Evolutionary conservation across 208 protist species (phyloP).

Genomic region (Naegleria fowleri): DNA sequence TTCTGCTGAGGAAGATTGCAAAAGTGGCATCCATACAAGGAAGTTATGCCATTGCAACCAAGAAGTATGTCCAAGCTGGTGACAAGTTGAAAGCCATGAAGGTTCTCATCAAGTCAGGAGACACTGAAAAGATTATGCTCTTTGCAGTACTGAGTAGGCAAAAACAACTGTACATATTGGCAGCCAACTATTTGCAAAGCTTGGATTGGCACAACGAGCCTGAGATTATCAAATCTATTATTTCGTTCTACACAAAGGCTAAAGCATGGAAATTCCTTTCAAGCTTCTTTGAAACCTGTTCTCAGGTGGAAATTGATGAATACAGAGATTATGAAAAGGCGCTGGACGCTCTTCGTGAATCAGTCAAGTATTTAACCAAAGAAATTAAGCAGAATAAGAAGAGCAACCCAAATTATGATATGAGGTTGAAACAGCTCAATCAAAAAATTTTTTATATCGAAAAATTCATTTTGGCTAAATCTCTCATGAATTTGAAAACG

Average conservation of each 20-base stretch:
- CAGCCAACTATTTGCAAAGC: slow-evolving; percentile 90
- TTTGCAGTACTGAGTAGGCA: slow-evolving; percentile 88
- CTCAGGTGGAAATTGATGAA: slow-evolving; percentile 90
- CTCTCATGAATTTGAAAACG: background rate
- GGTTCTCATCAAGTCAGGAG: slow-evolving; percentile 87
- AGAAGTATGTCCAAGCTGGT: slow-evolving; percentile 86
- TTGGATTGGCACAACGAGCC: slow-evolving; percentile 80
- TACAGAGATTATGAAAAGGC: slow-evolving; percentile 87
- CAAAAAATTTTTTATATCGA: background rate
- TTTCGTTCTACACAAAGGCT: slow-evolving; percentile 91
- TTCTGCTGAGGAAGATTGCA: slow-evolving; percentile 60
- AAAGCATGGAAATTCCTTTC: slow-evolving; percentile 78
- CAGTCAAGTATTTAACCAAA: slow-evolving; percentile 57
- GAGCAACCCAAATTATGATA: background rate
- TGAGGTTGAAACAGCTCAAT: background rate
- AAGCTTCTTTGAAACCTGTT: slow-evolving; percentile 81
- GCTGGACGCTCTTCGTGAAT: slow-evolving; percentile 70
- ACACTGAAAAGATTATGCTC: slow-evolving; percentile 92
- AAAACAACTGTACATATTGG: slow-evolving; percentile 86
- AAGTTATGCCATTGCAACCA: slow-evolving; percentile 78
- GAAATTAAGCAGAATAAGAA: slow-evolving; percentile 13
- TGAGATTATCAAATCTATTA: slow-evolving; percentile 89
- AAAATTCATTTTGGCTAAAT: slow-evolving; percentile 18
- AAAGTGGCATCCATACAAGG: slow-evolving; percentile 75
- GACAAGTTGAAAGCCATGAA: slow-evolving; percentile 91